Evolutionary conservation across 768 basidiomycete genomes (phyloP), one percentile per base, ranked within the genome.

Genomic region (Boletus edulis): DNA sequence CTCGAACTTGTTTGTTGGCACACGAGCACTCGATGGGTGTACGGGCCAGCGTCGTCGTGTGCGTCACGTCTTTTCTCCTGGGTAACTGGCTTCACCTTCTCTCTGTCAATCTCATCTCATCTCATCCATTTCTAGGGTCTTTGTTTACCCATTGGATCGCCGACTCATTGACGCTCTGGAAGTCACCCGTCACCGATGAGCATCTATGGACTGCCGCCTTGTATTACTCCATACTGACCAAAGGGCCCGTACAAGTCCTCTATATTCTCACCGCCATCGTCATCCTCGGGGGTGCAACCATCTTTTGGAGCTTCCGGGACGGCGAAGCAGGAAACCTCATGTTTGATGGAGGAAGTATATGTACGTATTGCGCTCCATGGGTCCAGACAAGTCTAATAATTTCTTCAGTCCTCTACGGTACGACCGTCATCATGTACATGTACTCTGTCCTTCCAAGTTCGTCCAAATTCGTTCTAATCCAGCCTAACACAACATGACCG

Each of bases 61-160:
- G 82, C 67, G 78, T 82, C 46, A 91, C 89, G 1, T 88, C 89
- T 49, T 91, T 92, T 62, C 77, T 94, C 20, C 81, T 94, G 22
- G 91, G 91, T 89, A 52, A 40, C 77, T 45, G 18, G 58, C 24
- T 17, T 39, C 5, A 22, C 24, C 22, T 37, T 34, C 1, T 44
- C 15, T 13, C 39, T 24, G 8, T 37, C n/a, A 9, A 3, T 11
- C 34, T 24, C 12, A 0, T 31, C 45, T 54, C 24, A 46, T 27
- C 13, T 20, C 6, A 11, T 37, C 15, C 17, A 8, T 11, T 46
- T 46, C 13, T 68, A 92, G 91, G 91, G 48, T 75, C 87, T 44
- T 77, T 94, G 5, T 91, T 91, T 68, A 92, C 90, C 35, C 87
- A 94, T 67, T 94, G 91, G 91, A 92, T 91, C 58, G 91, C 91